Conservation (phyloP, 1,284 basidiomycete species). For the Microbotryum silenes-acaulis region DNA sequence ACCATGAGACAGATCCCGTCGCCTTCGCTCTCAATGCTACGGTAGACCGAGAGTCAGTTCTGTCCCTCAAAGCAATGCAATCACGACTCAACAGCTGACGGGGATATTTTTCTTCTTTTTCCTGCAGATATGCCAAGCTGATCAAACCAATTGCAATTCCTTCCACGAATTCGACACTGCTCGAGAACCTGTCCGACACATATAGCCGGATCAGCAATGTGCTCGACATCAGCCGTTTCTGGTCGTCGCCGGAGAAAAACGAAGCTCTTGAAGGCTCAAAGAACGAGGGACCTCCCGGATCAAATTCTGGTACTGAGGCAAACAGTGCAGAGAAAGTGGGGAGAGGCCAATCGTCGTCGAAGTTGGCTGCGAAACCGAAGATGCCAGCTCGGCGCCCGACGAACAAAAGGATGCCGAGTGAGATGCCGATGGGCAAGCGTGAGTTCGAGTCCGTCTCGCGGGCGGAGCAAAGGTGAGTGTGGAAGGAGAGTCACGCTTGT, state of each 20-base stretch:
- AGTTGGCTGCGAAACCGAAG: not conserved
- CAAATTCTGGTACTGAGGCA: not conserved
- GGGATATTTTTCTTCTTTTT: too few relatives aligned
- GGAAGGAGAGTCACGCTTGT: not conserved
- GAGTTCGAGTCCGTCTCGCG: conserved; percentile 21
- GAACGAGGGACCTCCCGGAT: conserved; percentile 4
- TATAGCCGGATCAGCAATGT: conserved; percentile 38
- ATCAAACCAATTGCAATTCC: conserved; percentile 40
- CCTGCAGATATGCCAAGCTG: conserved; percentile 37
- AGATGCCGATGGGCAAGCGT: conserved; percentile 13
- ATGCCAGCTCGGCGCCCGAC: not conserved
- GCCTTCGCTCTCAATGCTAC: conserved; percentile 40
- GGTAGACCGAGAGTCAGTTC: conserved; percentile 35
- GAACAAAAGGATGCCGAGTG: conserved; percentile 26
- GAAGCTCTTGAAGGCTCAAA: not conserved
- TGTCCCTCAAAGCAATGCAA: not conserved
- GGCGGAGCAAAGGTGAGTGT: conserved; percentile 23
- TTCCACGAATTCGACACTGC: conserved; percentile 37
- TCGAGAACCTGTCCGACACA: conserved; percentile 35
- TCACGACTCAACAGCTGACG: not conserved
- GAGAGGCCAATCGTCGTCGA: conserved; percentile 5
- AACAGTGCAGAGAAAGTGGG: not conserved
- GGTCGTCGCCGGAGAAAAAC: conserved; percentile 7
- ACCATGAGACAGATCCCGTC: conserved; percentile 42
- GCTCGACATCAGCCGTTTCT: conserved; percentile 33